A percentile compares a stretch with the other conserved stretches of the same genome.
phyloP scores from a whole-genome alignment of 2,329 filamentous ascomycete genomes.

The Nothopassalora personata region DNA sequence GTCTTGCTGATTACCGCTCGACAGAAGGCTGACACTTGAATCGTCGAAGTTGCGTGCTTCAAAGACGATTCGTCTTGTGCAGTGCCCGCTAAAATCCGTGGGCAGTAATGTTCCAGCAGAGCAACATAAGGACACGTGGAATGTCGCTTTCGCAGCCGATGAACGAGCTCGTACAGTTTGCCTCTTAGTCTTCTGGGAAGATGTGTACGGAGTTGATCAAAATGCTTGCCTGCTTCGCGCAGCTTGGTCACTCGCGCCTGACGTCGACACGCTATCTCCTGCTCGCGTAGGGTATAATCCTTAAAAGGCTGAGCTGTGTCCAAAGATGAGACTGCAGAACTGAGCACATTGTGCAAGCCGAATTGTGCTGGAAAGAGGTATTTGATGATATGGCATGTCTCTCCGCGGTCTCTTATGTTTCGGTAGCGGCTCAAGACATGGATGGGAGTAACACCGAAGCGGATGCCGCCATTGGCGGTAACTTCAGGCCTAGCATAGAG shows the following conservation, averaged over 20 bases:
- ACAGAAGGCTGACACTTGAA: conserved; percentile 79
- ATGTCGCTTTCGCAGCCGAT: conserved; percentile 65
- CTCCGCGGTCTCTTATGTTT: conserved; percentile 42
- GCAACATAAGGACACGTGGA: conserved; percentile 71
- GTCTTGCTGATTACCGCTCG: conserved; percentile 67
- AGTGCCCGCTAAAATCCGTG: conserved; percentile 33
- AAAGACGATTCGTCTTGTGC: conserved; percentile 43
- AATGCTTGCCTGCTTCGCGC: neutral
- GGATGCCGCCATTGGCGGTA: conserved; percentile 61
- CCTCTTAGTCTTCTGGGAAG: conserved; percentile 57
- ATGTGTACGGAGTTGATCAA: conserved; percentile 40
- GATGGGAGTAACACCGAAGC: conserved; percentile 72
- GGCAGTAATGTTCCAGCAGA: conserved; percentile 76
- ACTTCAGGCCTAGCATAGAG: conserved; percentile 73
- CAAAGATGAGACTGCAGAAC: conserved; percentile 56
- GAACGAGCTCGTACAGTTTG: conserved; percentile 53
- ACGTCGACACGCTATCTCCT: conserved; percentile 57
- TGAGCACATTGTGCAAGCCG: conserved; percentile 87
- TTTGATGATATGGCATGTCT: conserved; percentile 71
- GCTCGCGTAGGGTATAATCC: conserved; percentile 79
- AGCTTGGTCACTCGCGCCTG: neutral
- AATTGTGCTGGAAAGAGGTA: conserved; percentile 94
- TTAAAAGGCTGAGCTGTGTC: conserved; percentile 70
- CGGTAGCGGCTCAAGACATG: conserved; percentile 75
- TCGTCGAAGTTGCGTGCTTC: conserved; percentile 60